Evolutionary conservation across 805 yeast genomes (phyloP).

Genomic region (Zygosaccharomyces rouxii): DNA sequence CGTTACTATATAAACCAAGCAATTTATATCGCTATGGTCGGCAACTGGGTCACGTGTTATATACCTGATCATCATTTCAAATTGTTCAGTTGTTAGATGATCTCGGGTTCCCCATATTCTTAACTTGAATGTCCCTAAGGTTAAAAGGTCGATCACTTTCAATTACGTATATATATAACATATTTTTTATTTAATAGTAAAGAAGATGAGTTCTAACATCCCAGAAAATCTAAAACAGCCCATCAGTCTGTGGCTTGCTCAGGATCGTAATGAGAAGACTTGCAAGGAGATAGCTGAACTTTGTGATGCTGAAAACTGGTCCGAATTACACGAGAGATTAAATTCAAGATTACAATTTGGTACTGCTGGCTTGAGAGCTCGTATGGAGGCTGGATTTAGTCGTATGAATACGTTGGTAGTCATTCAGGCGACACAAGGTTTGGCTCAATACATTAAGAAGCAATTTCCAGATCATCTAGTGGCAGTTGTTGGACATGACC

Average conservation of each 20-base stretch:
- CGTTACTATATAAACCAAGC: constrained; percentile 1
- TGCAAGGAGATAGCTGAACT: constrained; percentile 51
- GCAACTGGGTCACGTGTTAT: not conserved
- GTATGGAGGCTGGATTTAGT: constrained; percentile 87
- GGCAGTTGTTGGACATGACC: constrained; percentile 85
- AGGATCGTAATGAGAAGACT: constrained; percentile 43
- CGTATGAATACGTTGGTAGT: constrained; percentile 88
- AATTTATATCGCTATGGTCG: not conserved
- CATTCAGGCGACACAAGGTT: constrained; percentile 84
- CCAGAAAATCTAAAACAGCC: constrained; percentile 18
- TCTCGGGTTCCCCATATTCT: not conserved
- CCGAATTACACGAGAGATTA: constrained; percentile 49
- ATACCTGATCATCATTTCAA: not conserved
- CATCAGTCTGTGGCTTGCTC: constrained; percentile 25
- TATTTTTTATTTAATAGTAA: not conserved
- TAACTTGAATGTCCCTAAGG: not conserved
- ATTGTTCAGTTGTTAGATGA: not conserved
- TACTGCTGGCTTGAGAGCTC: constrained; percentile 85
- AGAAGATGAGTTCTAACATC: not conserved
- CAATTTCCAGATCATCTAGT: constrained; percentile 28
- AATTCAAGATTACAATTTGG: constrained; percentile 73
- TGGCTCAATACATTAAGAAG: constrained; percentile 47
- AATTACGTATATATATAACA: not conserved
- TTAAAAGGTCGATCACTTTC: not conserved
- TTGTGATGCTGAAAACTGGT: constrained; percentile 36